Evolutionary conservation across 2,329 filamentous ascomycete genomes (phyloP).

Genomic region (Ambrosiella xylebori): DNA sequence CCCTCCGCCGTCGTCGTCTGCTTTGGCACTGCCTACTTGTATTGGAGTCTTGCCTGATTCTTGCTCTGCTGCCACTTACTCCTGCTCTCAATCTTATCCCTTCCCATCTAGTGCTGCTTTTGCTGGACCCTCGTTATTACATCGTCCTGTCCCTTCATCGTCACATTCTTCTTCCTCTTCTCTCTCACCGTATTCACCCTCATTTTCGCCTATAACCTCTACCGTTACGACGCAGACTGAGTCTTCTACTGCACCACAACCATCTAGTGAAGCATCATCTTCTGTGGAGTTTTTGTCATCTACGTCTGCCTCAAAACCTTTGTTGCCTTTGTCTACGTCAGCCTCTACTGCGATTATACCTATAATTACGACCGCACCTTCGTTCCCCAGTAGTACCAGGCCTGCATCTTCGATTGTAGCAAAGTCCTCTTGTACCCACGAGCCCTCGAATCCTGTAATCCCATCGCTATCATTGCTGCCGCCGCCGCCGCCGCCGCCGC

Average conservation of each 20-base stretch:
- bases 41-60: background rate
- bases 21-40: background rate
- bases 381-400: constrained; percentile 14
- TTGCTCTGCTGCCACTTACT: background rate
- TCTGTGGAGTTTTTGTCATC: background rate
- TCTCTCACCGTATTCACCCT: background rate
- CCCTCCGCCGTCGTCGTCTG: background rate
- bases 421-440: background rate
- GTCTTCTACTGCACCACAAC: constrained; percentile 1
- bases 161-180: background rate
- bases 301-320: background rate
- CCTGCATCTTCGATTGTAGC: background rate
- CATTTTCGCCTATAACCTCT: background rate
- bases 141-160: background rate
- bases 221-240: background rate
- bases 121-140: background rate
- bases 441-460: background rate
- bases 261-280: background rate
- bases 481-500: background rate
- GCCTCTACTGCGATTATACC: too few species aligned
- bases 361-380: background rate
- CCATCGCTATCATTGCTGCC: background rate
- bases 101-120: background rate
- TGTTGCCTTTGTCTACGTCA: too few species aligned
- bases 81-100: too few species aligned